Conservation (phyloP, 2,329 filamentous ascomycete species). For the Iodosphaeria phyllophila region DNA sequence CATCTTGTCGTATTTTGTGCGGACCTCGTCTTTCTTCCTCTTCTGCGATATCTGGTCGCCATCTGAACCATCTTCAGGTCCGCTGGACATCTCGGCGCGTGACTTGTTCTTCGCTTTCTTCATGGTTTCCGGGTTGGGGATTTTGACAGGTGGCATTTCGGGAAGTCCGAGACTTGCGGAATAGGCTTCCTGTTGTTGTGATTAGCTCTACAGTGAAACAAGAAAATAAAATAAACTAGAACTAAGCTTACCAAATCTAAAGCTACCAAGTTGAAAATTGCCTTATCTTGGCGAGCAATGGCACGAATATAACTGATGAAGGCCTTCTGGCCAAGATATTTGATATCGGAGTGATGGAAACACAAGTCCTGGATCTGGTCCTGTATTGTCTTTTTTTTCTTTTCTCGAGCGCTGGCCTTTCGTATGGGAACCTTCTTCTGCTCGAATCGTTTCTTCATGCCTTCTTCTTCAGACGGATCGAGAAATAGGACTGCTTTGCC, state of each 20-base stretch:
- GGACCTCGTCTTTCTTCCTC: constrained; percentile 54
- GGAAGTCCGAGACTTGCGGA: constrained; percentile 75
- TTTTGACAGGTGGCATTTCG: constrained; percentile 83
- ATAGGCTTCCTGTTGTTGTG: too few species aligned
- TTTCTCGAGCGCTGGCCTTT: constrained; percentile 68
- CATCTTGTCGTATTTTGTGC: constrained; percentile 96
- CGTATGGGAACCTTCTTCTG: constrained; percentile 82
- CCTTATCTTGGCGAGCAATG: constrained; percentile 77
- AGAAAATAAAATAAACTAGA: too few species aligned
- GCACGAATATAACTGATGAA: constrained; percentile 83
- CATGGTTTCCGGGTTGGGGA: constrained; percentile 73
- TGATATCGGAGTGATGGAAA: constrained; percentile 79
- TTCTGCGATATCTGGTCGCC: constrained; percentile 36
- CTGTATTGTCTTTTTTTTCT: constrained; percentile 75
- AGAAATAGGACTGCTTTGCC: constrained; percentile 82
- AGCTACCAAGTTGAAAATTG: constrained; percentile 69
- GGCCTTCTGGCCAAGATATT: constrained; percentile 89
- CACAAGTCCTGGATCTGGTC: constrained; percentile 84
- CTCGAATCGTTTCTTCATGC: constrained; percentile 73
- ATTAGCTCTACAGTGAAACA: too few species aligned
- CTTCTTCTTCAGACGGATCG: constrained; percentile 77
- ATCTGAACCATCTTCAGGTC: constrained; percentile 36
- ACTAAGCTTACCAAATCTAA: too few species aligned
- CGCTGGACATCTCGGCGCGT: constrained; percentile 44
- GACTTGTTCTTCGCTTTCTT: constrained; percentile 80